These are phyloP conservation scores for Berkeleyomyces rouxiae DNA, from an alignment of 2,329 filamentous ascomycete species.

Conservation along the genomic window DNA sequence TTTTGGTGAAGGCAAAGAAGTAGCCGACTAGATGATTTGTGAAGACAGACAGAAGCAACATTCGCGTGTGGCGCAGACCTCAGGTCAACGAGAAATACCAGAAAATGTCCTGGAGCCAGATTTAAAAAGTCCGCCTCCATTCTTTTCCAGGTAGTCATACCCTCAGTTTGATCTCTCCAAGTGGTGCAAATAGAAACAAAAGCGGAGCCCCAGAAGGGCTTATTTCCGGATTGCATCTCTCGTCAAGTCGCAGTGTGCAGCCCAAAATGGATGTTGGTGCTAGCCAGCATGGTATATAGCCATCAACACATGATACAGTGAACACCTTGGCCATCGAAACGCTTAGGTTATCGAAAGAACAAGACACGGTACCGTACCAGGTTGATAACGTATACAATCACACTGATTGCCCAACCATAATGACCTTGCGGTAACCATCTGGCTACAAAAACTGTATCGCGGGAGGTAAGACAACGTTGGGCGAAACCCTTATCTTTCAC, in stretches of 20 bases:
- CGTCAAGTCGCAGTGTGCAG: neutral
- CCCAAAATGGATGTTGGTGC: neutral
- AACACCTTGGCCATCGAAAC: neutral
- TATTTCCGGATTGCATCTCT: slow-evolving; percentile 1
- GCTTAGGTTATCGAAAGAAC: neutral
- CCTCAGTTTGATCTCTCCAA: neutral
- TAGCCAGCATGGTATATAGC: neutral
- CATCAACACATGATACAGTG: neutral
- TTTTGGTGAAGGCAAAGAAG: too few species aligned
- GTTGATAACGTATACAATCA: neutral
- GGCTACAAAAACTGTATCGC: neutral
- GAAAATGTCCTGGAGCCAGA: neutral
- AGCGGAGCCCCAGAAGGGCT: slow-evolving; percentile 13
- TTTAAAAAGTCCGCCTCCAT: neutral
- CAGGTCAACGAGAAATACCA: neutral
- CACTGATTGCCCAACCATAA: neutral
- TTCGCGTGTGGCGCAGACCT: too few species aligned
- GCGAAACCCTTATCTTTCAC: neutral
- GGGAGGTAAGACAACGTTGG: neutral
- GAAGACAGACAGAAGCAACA: too few species aligned
- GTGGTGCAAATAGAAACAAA: neutral
- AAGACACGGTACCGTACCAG: neutral
- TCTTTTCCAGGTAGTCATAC: neutral
- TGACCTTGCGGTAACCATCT: neutral
- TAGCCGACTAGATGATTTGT: too few species aligned